Conservation (phyloP, 2,329 filamentous ascomycete species). For the Aspergillus arachidicola region DNA sequence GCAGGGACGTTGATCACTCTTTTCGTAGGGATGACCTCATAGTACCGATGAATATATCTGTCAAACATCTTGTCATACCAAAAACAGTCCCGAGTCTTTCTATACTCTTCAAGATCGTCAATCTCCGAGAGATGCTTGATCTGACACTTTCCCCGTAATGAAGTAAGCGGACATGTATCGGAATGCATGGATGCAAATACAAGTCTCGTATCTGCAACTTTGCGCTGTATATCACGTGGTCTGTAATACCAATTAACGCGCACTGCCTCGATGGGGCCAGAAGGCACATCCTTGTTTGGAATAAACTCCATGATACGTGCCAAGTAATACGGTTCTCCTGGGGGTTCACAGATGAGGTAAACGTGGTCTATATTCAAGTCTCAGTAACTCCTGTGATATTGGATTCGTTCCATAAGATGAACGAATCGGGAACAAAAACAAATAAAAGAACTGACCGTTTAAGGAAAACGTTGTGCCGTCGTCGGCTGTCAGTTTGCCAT, state of each 20-base stretch:
- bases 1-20: constrained; percentile 95
- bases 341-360: constrained; percentile 95
- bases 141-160: constrained; percentile 88
- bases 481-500: constrained; percentile 82
- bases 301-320: constrained; percentile 98
- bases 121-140: constrained; percentile 90
- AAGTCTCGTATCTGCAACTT: constrained; percentile 84
- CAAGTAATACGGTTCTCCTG: constrained; percentile 96
- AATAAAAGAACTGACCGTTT: constrained; percentile 70
- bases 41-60: constrained; percentile 96
- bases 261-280: constrained; percentile 77
- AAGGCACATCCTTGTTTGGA: constrained; percentile 73
- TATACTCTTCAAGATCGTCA: constrained; percentile 76
- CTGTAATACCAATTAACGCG: constrained; percentile 99
- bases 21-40: constrained; percentile 90
- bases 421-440: constrained; percentile 19
- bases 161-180: constrained; percentile 88
- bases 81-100: constrained; percentile 82
- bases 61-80: constrained; percentile 99
- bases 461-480: constrained; percentile 81
- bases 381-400: constrained; percentile 5
- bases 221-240: constrained; percentile 91
- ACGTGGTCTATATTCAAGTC: constrained; percentile 64
- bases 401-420: background rate
- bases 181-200: constrained; percentile 99